Evolutionary conservation across 1,284 basidiomycete species (phyloP).

Genomic region (Ustilago hordei): DNA sequence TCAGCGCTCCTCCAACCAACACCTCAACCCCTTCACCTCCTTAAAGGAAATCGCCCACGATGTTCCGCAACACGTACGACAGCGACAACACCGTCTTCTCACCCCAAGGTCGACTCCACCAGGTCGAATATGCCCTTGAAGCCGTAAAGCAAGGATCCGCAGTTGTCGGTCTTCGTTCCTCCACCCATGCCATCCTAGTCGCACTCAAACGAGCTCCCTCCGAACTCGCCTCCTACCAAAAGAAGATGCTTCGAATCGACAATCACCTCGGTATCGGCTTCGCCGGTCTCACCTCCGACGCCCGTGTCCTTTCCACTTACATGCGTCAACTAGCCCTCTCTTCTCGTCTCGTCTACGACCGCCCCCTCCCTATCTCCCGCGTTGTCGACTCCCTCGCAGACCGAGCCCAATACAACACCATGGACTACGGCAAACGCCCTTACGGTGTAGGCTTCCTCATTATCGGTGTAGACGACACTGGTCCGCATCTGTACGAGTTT

Average conservation of each 20-base stretch:
- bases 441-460: constrained; percentile 99
- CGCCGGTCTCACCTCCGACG: constrained; percentile 96
- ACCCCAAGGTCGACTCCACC: constrained; percentile 75
- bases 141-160: constrained; percentile 99
- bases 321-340: constrained; percentile 99
- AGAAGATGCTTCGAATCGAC: constrained; percentile 99
- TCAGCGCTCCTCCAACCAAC: neutral
- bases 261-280: constrained; percentile 99
- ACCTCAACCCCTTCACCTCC: neutral
- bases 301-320: constrained; percentile 87
- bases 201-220: constrained; percentile 99
- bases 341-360: constrained; percentile 92
- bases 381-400: constrained; percentile 94
- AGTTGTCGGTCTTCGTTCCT: constrained; percentile 92
- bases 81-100: constrained; percentile 69
- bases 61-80: constrained; percentile 68
- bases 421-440: constrained; percentile 95
- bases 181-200: constrained; percentile 92
- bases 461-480: constrained; percentile 91
- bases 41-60: constrained; percentile 11
- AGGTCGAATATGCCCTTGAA: constrained; percentile 99
- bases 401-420: constrained; percentile 99
- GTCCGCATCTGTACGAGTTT: constrained; percentile 98
- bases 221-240: constrained; percentile 97
- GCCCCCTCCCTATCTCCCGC: constrained; percentile 91